Conservation (phyloP, 169 alveolate species). For the Eimeria zaria region DNA sequence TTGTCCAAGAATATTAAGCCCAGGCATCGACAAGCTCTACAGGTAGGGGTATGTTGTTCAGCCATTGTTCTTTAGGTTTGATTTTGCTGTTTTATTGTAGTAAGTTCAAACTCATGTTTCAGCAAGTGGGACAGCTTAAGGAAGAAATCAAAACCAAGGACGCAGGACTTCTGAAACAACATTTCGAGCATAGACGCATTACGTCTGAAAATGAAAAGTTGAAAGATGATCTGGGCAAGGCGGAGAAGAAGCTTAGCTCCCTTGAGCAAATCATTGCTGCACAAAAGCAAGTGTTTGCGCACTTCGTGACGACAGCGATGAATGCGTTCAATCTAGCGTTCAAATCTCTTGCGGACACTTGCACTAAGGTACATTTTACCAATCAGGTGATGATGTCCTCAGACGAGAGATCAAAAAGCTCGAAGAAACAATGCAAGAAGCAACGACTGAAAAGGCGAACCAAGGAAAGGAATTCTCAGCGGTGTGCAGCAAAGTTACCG, state of each 20-base stretch:
- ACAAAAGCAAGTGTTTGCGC: conserved; percentile 78
- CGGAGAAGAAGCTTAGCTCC: conserved; percentile 87
- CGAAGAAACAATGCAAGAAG: conserved; percentile 94
- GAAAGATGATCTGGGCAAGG: conserved; percentile 89
- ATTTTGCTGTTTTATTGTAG: conserved; percentile 66
- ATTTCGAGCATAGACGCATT: conserved; percentile 90
- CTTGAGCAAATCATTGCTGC: conserved; percentile 85
- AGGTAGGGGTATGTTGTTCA: not conserved
- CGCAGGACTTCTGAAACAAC: conserved; percentile 91
- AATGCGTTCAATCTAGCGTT: not conserved
- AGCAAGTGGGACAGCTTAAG: conserved; percentile 94
- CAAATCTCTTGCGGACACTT: not conserved
- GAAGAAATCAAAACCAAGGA: conserved; percentile 95
- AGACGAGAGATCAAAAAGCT: conserved; percentile 92
- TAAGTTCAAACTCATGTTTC: conserved; percentile 94
- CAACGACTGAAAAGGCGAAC: conserved; percentile 93
- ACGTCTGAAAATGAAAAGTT: conserved; percentile 90
- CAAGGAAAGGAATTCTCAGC: conserved; percentile 94
- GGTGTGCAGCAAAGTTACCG: conserved; percentile 71
- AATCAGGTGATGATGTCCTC: conserved; percentile 18
- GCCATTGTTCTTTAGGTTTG: no score
- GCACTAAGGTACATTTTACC: not conserved
- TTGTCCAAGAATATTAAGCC: not conserved
- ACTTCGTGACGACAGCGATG: not conserved
- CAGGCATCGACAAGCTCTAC: not conserved